Evolutionary conservation across 495 filamentous ascomycete species (phyloP), one percentile per base, ranked within the genome.

Genomic region (Penicillium odoratum): DNA sequence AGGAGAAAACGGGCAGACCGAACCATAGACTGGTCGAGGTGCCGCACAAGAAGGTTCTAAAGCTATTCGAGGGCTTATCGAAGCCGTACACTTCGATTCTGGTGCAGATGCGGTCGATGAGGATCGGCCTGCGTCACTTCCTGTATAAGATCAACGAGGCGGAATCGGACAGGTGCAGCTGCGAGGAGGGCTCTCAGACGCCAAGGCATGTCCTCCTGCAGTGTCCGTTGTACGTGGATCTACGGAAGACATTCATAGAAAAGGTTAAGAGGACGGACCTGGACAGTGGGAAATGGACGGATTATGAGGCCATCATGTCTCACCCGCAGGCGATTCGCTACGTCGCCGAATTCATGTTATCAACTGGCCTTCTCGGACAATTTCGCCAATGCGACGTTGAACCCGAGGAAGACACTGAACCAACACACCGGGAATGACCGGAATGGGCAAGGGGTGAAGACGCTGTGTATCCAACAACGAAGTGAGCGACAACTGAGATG

Each of bases 311-410:
- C 1, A 31, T 49, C n/a, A 33, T 49, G 11, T 29, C 26, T 25
- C 16, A 26, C 46, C 34, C 52, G 28, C 45, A 34, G 5, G 52
- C 46, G 34, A 44, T 10, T 51, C 45, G 46, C 51, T 55, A 51
- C 25, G 28, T 55, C 33, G 46, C 52, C 33, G 47, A 55, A 51
- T 55, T 55, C 13, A 46, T 60, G 36, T 10, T 60, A 0, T 21
- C 55, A 51, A 60, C 48, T 55, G 58, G 47, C 3, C 26, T 51
- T 0, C 51, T 60, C 8, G 40, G 48, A 1, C 48, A 60, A 5
- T 55, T 55, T 43, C 47, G 47, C 3, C 26, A 49, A 4, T 30
- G 26, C 9, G 47, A 52, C 1, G n/a, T 53, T 4, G 47, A 57
- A 13, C 34, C 25, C n/a, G n/a, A n/a, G 13, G 47, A n/a, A 42